Evolutionary conservation across 2,329 filamentous ascomycete genomes (phyloP).

Genomic region (Fusarium subtropicale): DNA sequence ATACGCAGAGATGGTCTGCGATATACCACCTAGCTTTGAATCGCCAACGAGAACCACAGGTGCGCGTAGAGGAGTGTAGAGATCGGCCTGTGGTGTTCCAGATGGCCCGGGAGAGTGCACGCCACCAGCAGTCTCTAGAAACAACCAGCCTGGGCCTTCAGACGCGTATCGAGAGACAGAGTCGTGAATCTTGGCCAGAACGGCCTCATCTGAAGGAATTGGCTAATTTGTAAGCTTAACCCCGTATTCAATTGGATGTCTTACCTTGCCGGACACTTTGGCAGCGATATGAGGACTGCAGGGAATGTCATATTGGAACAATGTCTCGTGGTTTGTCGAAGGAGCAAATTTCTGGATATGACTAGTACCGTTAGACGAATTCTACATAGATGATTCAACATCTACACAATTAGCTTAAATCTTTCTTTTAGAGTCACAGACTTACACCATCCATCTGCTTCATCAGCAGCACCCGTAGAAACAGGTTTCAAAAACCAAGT

Average conservation of each 20-base stretch:
- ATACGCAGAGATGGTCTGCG: constrained; percentile 81
- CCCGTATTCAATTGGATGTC: rapidly evolving
- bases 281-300: constrained; percentile 84
- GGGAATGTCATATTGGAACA: constrained; percentile 79
- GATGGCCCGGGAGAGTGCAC: constrained; percentile 83
- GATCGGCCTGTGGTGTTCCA: constrained; percentile 79
- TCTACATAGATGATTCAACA: not conserved
- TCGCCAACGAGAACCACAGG: constrained; percentile 82
- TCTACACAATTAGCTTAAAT: constrained; percentile 26
- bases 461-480: constrained; percentile 76
- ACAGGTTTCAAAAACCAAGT: constrained; percentile 83
- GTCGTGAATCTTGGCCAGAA: constrained; percentile 61
- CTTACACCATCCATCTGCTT: constrained; percentile 76
- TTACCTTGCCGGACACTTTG: constrained; percentile 57
- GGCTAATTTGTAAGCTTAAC: constrained; percentile 51
- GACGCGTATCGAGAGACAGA: constrained; percentile 53
- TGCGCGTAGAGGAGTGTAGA: constrained; percentile 79
- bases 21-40: constrained; percentile 81
- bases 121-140: constrained; percentile 86
- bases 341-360: constrained; percentile 72
- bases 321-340: constrained; percentile 61
- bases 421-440: rapidly evolving
- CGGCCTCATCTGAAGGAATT: constrained; percentile 61
- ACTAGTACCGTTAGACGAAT: constrained; percentile 52
- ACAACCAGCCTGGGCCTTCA: constrained; percentile 67